Base-by-base conservation (phyloP, 768 basidiomycete genomes). In the Boletus tylopilopsis region DNA sequence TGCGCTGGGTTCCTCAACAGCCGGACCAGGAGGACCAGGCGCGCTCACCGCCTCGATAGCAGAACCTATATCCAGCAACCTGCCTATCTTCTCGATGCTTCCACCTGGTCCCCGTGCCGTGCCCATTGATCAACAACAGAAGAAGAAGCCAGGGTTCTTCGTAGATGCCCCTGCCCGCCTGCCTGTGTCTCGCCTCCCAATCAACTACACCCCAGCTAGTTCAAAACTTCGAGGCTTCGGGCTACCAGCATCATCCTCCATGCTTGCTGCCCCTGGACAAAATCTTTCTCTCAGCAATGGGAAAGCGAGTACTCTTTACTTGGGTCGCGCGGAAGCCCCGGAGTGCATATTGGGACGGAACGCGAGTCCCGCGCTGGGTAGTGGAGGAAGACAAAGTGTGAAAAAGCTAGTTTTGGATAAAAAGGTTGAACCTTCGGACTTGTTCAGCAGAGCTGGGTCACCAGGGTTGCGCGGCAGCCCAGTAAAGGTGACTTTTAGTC, bases 351-450 rank as follows among this genome's bases (percentile, higher is more conserved):
- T 85, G 49, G 77, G 74, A 37, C 64, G 68, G 9, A 80, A 79
- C 47, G 71, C 78, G 10, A 84, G 80, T 54, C 82, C 85, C 1
- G 73, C 81, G 5, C 67, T 90, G 42, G 87, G 88, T 6, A 85
- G 79, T 58, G 87, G 81, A 36, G 75, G 70, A 50, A 75, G 85
- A 47, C 81, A 86, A 50, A 95, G 91, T 63, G 90, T 95, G 50
- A 97, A 97, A 75, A 95, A 95, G 64, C 77, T 97, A 50, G 84
- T 93, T 32, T 65, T 96, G 53, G 88, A 93, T 62, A 93, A 89
- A 69, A 91, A 85, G 63, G 73, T 90, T 15, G 86, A 89, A 44
- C 77, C 88, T 23, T 71, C 79, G 22, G 86, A 91, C 53, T 60
- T 91, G 44, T 85, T 90, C 60, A 76, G 79, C 33, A 72, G 74